A percentile compares a stretch with the other conserved stretches of the same genome.
These are phyloP conservation scores for Pulchroboletus neoregius DNA, from an alignment of 1,284 basidiomycete genomes.

Conservation along the genomic window DNA sequence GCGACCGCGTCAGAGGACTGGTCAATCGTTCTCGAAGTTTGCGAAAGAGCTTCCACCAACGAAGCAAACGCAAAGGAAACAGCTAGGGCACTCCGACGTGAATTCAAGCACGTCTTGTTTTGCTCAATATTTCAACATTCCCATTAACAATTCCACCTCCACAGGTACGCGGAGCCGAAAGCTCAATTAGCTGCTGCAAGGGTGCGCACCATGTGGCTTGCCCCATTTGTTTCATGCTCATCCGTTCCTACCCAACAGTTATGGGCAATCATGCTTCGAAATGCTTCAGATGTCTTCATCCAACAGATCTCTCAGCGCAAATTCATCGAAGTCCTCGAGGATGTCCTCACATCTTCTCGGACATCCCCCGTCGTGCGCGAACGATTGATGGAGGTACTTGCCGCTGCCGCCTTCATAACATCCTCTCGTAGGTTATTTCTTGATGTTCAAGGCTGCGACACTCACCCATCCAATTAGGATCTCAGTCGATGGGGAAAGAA, in stretches of 20 bases:
- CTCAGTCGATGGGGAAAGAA: slow-evolving; percentile 35
- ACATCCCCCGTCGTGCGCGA: slow-evolving; percentile 73
- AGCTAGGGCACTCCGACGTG: slow-evolving; percentile 63
- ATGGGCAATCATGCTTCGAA: slow-evolving; percentile 82
- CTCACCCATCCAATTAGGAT: slow-evolving; percentile 18
- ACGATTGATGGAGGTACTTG: slow-evolving; percentile 65
- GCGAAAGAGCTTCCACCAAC: slow-evolving; percentile 64
- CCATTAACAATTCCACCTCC: slow-evolving; percentile 3
- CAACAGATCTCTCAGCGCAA: slow-evolving; percentile 68
- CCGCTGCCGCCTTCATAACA: slow-evolving; percentile 65
- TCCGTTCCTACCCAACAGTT: slow-evolving; percentile 40
- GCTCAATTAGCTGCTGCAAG: slow-evolving; percentile 69
- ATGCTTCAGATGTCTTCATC: slow-evolving; percentile 62
- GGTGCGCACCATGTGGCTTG: slow-evolving; percentile 37
- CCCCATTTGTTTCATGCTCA: slow-evolving; percentile 3
- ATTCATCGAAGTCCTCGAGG: slow-evolving; percentile 70
- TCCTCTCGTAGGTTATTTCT: slow-evolving; percentile 39
- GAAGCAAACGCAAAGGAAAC: slow-evolving; percentile 73
- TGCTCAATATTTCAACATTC: background rate
- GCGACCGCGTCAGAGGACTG: slow-evolving; percentile 76
- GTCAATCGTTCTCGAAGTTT: slow-evolving; percentile 72
- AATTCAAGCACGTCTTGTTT: slow-evolving; percentile 60
- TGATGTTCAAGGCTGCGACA: background rate
- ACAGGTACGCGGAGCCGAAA: slow-evolving; percentile 64
- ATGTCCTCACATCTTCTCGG: slow-evolving; percentile 52